Evolutionary conservation across 2,329 filamentous ascomycete genomes (phyloP).

Genomic region (Trichoderma semiorbis): DNA sequence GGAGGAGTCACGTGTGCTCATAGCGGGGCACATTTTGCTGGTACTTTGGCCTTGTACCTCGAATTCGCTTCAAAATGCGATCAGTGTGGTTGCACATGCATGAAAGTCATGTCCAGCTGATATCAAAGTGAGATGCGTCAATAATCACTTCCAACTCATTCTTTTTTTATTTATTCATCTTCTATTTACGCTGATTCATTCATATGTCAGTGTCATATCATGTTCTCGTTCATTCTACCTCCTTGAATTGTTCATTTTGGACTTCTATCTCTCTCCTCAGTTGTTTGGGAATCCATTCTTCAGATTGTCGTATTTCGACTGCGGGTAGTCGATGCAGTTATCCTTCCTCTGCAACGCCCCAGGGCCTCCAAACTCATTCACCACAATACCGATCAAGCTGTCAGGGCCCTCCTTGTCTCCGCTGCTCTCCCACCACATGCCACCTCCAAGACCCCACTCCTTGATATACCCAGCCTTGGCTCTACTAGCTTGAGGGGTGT

Average conservation of each 20-base stretch:
- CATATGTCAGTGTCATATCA: background rate
- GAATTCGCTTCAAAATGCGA: background rate
- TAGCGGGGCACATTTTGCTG: conserved; percentile 11
- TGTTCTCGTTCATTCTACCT: background rate
- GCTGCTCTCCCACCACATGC: conserved; percentile 98
- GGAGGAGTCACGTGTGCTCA: conserved; percentile 20
- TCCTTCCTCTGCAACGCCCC: conserved; percentile 46
- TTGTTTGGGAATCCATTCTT: conserved; percentile 52
- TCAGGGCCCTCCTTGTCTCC: conserved; percentile 63
- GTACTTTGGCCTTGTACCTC: background rate
- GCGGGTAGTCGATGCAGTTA: conserved; percentile 63
- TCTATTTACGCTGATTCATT: background rate
- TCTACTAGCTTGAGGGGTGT: conserved; percentile 64
- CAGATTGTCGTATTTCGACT: conserved; percentile 69
- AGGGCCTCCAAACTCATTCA: conserved; percentile 55
- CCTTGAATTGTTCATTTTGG: background rate
- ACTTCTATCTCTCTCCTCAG: conserved; percentile 20
- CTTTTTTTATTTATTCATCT: background rate
- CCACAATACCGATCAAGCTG: conserved; percentile 67
- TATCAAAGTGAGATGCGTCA: background rate
- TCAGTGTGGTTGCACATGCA: background rate
- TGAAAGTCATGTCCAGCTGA: background rate
- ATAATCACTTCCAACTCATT: background rate
- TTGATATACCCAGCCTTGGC: conserved; percentile 71
- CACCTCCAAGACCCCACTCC: conserved; percentile 68